Base-by-base conservation (phyloP, 768 basidiomycete genomes). In the Boletus subcaerulescens region DNA sequence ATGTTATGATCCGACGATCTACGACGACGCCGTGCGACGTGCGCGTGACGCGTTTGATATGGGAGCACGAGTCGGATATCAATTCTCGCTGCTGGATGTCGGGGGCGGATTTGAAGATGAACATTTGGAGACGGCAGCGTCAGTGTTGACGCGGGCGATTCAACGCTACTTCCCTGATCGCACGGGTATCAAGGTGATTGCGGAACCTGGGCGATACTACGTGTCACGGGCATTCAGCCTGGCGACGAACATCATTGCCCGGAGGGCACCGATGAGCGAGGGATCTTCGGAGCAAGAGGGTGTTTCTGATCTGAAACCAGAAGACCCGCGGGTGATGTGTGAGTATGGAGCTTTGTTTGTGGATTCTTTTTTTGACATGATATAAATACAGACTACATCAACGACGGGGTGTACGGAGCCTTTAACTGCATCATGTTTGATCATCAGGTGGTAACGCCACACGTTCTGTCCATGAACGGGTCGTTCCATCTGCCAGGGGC, bases 391-490 rank as follows among this genome's bases (percentile, higher is more conserved):
- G 94, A 98, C 77, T 98, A 98, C 78, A 93, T 98, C 82, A 98
- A 98, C 75, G 96, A 98, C 71, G 97, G 97, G 42, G 93, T 99
- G 39, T 99, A 99, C 71, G 94, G 96, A 48, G 85, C 93, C 20
- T 94, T 95, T 79, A 94, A 95, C 77, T 94, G 91, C 76, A 94
- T 94, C 73, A 78, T 98, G 67, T 98, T 98, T 73, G 97, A 98
- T 74, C 97, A 99, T 73, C 94, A 96, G 68, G 78, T 80, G 54
- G 87, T 87, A n/a, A 84, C 90, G 64, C 97, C 97, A 24, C 83
- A 83, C 62, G 88, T 91, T 45, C 76, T 91, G 47, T 87, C 84
- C 22, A 74, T 90, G 74, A 76, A 79, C 48, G 82, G 82, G 39
- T 87, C 85, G 3, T 87, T 88, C 71, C 65, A 70, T 57, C 60